Conservation (phyloP, 495 filamentous ascomycete species). For the Neurospora sp. region DNA sequence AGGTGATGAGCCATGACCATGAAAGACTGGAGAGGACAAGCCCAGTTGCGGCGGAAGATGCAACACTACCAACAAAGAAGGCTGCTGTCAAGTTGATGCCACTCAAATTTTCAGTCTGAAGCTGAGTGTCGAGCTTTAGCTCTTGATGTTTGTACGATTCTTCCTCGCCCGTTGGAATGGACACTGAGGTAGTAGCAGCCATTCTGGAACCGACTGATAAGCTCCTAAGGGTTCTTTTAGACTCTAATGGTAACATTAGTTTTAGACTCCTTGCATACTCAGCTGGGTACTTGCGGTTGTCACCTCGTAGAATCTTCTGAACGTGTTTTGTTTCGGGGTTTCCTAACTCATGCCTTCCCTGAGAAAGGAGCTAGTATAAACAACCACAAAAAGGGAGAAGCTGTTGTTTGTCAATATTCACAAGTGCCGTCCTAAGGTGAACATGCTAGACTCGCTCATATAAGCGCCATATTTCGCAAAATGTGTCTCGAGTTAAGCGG, state of each 20-base stretch:
- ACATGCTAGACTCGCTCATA: not conserved
- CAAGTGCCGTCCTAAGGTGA: not conserved
- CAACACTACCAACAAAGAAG: conserved; percentile 6
- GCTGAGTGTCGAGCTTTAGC: not conserved
- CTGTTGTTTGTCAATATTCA: not conserved
- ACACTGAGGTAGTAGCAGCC: not conserved
- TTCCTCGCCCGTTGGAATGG: not conserved
- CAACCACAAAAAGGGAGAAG: not conserved
- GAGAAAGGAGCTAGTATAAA: not conserved
- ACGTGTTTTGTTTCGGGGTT: not conserved
- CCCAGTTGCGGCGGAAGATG: not conserved
- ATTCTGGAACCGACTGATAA: not conserved
- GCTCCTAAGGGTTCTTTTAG: not conserved
- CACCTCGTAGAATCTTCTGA: not conserved
- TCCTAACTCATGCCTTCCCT: not conserved
- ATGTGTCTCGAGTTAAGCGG: not conserved
- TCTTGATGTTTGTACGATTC: not conserved
- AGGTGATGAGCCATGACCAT: conserved; percentile 10
- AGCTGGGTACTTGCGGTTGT: not conserved
- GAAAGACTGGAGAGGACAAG: conserved; percentile 9
- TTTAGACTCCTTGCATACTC: not conserved
- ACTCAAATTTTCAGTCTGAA: conserved; percentile 1
- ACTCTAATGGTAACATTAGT: not conserved
- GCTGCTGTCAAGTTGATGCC: conserved; percentile 6
- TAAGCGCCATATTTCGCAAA: not conserved